Conservation (phyloP, 2,329 filamentous ascomycete species). For the Pyrenophora tritici-repentis region DNA sequence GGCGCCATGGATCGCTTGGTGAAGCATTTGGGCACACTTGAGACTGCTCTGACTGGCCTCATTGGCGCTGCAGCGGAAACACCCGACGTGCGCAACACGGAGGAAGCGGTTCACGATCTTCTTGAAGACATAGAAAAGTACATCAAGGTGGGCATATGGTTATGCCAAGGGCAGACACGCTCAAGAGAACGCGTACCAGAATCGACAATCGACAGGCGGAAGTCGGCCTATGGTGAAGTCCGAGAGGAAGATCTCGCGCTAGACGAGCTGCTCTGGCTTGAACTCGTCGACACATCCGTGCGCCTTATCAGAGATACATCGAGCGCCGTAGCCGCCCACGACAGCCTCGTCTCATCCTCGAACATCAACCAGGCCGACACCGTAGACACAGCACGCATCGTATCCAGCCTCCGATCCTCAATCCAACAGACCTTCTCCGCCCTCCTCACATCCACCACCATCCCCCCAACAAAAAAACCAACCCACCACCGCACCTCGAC, state of each 20-base stretch:
- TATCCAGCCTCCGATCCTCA: conserved; percentile 71
- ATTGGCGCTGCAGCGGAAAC: conserved; percentile 65
- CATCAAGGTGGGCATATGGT: conserved; percentile 89
- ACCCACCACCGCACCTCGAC: conserved; percentile 32
- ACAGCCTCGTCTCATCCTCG: conserved; percentile 33
- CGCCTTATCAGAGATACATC: conserved; percentile 55
- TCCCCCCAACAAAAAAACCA: conserved; percentile 25
- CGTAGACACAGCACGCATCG: conserved; percentile 65
- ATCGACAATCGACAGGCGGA: conserved; percentile 47
- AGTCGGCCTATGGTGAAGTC: conserved; percentile 49
- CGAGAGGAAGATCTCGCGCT: conserved; percentile 63
- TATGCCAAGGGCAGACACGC: conserved; percentile 85
- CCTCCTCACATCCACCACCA: conserved; percentile 71
- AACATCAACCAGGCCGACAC: conserved; percentile 21
- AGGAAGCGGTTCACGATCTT: conserved; percentile 73
- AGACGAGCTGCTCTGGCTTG: conserved; percentile 69
- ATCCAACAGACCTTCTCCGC: conserved; percentile 93
- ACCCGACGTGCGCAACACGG: conserved; percentile 61
- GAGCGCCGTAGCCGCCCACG: conserved; percentile 53
- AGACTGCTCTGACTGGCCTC: conserved; percentile 76
- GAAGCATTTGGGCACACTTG: conserved; percentile 78
- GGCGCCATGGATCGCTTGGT: conserved; percentile 84
- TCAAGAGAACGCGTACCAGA: conserved; percentile 49
- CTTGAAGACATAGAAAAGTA: conserved; percentile 85
- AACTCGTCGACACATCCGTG: conserved; percentile 67